These are phyloP conservation scores for Lagerstroemia speciosa DNA, from an alignment of 345 rosid genomes.

Conservation along the genomic window DNA sequence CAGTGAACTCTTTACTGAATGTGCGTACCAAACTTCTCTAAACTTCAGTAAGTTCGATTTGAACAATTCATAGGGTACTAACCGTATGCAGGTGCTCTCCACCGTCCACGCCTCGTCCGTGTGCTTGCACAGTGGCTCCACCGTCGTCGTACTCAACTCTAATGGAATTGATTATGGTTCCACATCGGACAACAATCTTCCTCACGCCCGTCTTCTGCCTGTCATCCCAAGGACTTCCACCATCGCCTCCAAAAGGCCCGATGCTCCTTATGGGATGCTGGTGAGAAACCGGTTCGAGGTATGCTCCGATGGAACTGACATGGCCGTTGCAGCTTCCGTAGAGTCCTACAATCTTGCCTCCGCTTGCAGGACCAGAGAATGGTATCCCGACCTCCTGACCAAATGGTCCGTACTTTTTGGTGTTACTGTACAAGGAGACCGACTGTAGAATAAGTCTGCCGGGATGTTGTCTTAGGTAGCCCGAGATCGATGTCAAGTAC, in stretches of 20 bases:
- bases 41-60: too few species aligned
- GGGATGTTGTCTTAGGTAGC: not conserved
- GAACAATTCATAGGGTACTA: not conserved
- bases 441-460: not conserved
- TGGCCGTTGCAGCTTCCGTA: slow-evolving; percentile 6
- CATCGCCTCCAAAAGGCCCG: slow-evolving; percentile 2
- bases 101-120: not conserved
- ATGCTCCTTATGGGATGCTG: not conserved
- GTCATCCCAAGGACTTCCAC: slow-evolving; percentile 9
- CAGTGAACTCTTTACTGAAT: too few species aligned
- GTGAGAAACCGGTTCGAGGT: slow-evolving; percentile 2
- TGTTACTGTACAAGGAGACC: slow-evolving; percentile 3
- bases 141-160: not conserved
- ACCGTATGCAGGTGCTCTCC: not conserved
- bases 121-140: not conserved
- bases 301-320: not conserved
- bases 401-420: not conserved
- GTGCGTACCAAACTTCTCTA: too few species aligned
- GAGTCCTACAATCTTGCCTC: slow-evolving; percentile 9
- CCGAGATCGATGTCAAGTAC: not conserved
- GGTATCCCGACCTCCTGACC: not conserved
- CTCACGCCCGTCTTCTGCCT: not conserved
- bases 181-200: not conserved
- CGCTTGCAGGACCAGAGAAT: not conserved
- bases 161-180: not conserved